Percentiles rank a stretch among this genome's conserved stretches.
phyloP scores from a whole-genome alignment of 2,329 filamentous ascomycete genomes.

The Dendryphion nanum region DNA sequence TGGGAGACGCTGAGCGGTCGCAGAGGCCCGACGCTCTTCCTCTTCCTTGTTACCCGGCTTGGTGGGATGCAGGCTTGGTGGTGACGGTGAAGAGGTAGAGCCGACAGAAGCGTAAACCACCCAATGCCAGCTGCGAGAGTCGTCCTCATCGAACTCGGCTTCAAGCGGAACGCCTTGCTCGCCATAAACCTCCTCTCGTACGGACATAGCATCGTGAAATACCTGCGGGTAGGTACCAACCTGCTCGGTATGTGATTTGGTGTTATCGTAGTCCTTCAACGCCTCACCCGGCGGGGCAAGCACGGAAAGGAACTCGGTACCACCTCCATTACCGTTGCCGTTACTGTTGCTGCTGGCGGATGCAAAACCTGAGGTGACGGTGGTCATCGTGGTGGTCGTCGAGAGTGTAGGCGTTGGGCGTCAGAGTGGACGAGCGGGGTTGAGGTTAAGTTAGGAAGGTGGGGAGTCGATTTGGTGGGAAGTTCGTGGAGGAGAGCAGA shows the following conservation, averaged over 20 bases:
- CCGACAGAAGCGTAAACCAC: conserved; percentile 71
- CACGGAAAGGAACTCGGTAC: conserved; percentile 42
- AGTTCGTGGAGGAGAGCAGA: too few relatives aligned
- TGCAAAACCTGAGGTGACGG: conserved; percentile 12
- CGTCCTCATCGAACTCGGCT: conserved; percentile 78
- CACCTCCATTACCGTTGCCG: conserved; percentile 10
- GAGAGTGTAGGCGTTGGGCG: neutral
- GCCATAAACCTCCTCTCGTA: conserved; percentile 58
- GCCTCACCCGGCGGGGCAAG: conserved; percentile 35
- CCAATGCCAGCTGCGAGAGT: conserved; percentile 79
- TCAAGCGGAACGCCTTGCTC: conserved; percentile 59
- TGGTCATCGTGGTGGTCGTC: neutral
- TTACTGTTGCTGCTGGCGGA: conserved; percentile 6
- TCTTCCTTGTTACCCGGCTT: conserved; percentile 41
- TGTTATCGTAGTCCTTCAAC: conserved; percentile 38
- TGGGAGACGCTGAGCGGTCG: conserved; percentile 49
- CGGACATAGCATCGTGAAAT: conserved; percentile 56
- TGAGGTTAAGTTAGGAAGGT: too few relatives aligned
- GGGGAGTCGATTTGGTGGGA: too few relatives aligned
- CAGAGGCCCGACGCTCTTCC: conserved; percentile 33
- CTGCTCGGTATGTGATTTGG: conserved; percentile 33
- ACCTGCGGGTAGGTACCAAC: conserved; percentile 39
- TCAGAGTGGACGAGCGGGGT: too few relatives aligned
- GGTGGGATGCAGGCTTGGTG: conserved; percentile 40
- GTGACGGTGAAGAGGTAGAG: conserved; percentile 38